Base-by-base conservation (phyloP, 768 basidiomycete genomes). In the Cubamyces sp. region DNA sequence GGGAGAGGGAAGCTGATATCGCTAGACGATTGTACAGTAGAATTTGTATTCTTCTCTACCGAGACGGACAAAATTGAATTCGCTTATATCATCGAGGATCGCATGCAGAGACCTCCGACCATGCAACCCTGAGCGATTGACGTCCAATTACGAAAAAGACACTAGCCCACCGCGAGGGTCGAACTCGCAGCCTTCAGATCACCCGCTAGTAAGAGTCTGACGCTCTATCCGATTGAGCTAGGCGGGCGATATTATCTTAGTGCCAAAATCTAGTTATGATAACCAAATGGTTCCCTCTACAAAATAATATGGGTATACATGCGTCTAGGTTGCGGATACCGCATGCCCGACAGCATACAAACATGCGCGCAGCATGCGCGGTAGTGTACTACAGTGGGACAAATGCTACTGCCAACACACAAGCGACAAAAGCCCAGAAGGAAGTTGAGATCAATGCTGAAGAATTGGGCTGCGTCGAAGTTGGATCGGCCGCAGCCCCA, bases 191-290 rank as follows among this genome's bases (percentile, higher is more conserved):
- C 82, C 82, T 82, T 83, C 81, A 83, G 81, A 83, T 83, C 53
- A 59, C 62, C 60, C 53, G 53, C 60, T 61, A 50, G 61, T 84
- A 84, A 83, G 81, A 83, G 82, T 83, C 82, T 84, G 82, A 83
- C 82, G 82, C 82, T 84, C 82, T 83, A 84, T 83, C 82, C 82
- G 81, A 83, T 83, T 83, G 83, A 84, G 82, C 83, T 84, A 83
- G 82, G 81, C 82, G 80, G 83, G 82, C 82, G 65, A 56, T 59
- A 18, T 34, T 25, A 5, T 21, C 41, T 11, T 42, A 14, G 4
- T 42, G 4, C 3, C 3, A 42, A 14, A 40, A 40, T 40, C 16
- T 7, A 8, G 8, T 40, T 40, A 7, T 8, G 8, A 40, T 40
- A 7, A 40, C 39, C 8, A 8, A 7, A 40, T 40, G 7, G 39